phyloP scores from a whole-genome alignment of 352 stramenopile genomes.

The Pseudoperonospora humuli region DNA sequence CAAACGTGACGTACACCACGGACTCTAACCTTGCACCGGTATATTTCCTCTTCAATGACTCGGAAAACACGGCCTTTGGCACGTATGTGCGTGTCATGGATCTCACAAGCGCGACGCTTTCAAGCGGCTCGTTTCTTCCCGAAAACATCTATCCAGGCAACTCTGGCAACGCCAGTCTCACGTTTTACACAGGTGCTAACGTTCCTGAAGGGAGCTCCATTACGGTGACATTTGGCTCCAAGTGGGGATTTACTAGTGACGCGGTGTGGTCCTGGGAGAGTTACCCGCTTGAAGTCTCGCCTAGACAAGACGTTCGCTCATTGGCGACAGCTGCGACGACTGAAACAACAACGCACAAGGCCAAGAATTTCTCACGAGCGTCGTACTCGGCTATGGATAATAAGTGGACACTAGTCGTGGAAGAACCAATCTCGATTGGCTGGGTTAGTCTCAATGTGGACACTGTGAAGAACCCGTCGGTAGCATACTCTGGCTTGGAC shows the following conservation, averaged over 20 bases:
- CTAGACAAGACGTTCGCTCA: constrained; percentile 8
- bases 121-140: constrained; percentile 67
- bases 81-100: constrained; percentile 55
- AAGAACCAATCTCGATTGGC: constrained; percentile 48
- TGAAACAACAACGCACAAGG: not conserved
- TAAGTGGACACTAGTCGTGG: constrained; percentile 45
- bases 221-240: constrained; percentile 44
- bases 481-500: constrained; percentile 62
- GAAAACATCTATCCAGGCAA: constrained; percentile 84
- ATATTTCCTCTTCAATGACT: constrained; percentile 72
- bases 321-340: constrained; percentile 5
- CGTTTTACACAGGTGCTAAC: constrained; percentile 64
- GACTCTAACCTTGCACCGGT: constrained; percentile 51
- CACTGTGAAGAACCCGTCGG: constrained; percentile 65
- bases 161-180: constrained; percentile 62
- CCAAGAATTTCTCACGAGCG: constrained; percentile 24
- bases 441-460: constrained; percentile 65
- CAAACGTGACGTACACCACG: constrained; percentile 40
- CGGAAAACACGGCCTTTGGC: constrained; percentile 58
- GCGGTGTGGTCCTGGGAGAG: constrained; percentile 51
- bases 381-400: constrained; percentile 30
- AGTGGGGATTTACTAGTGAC: constrained; percentile 50
- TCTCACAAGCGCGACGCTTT: constrained; percentile 37
- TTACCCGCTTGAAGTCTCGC: constrained; percentile 11
- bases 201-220: constrained; percentile 46